Evolutionary conservation across 1,139 yeast genomes (phyloP), one percentile per base, ranked within the genome.

Genomic region (Yamadazyma aaseri): DNA sequence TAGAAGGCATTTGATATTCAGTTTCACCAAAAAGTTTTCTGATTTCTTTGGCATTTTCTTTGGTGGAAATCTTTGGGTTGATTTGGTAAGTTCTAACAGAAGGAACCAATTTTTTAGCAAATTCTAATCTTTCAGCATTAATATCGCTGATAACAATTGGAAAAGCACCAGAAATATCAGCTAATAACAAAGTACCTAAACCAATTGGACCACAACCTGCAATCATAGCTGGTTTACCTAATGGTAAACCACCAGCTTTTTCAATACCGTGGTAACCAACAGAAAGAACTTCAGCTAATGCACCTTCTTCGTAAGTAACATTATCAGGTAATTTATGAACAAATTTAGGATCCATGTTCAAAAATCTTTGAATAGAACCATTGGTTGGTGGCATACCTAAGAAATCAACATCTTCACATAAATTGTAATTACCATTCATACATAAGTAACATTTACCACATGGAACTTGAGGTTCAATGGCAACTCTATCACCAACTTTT

Each of bases 131-230:
- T 45, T 63, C 64, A 41, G 77, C 81, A 43, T 75, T 65, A 31
- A 82, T 65, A 55, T 85, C 95, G 27, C 82, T 73, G 40, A 83
- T 71, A 40, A 80, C 70, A 34, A 85, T 73, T 24, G 76, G 75
- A 27, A 79, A 67, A 8, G 96, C 95, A 27, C 97, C 97, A 44
- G 84, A 84, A 12, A 90, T 86, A 39, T 73, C 75, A 14, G 94
- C 94, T 26, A 81, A 81, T 22, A 84, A 75, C 26, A 94, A 94
- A 32, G 82, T 69, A 40, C 87, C 68, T 33, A 89, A 63, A 27
- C 97, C 97, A 43, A 89, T 90, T n/a, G 97, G 96, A 6, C 97
- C 97, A 24, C 96, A 96, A 33, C 97, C 97, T 46, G 86, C 83
- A 9, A 89, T 83, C 34, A 81, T 79, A 17, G 81, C 84, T 9